Base-by-base conservation (phyloP, 495 filamentous ascomycete genomes). In the Talaromyces thailandensis region DNA sequence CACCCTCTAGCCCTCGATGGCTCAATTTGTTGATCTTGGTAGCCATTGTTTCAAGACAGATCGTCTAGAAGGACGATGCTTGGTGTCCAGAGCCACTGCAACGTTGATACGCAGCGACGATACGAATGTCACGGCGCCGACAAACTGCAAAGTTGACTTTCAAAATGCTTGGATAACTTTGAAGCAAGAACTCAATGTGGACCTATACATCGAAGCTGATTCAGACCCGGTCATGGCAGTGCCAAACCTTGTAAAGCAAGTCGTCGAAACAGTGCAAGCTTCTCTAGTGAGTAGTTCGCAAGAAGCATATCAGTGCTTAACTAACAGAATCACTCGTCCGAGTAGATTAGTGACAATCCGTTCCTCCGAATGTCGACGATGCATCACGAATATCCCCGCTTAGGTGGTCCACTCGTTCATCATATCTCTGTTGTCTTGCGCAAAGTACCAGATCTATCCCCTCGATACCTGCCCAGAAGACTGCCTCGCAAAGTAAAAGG, bases 1-100 rank as follows among this genome's bases (percentile, higher is more conserved):
- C 43, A 48, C n/a, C 18, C 43, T 48, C 21, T 21, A 21, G 43
- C 18, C 43, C 25, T 45, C 23, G 28, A 61, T 61, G 59, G 24
- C 37, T 37, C 59, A 61, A 6, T 14, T 52, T 37, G 43, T 61
- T 21, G 59, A 61, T 40, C 43, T 61, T 50, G 43, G 59, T 50
- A 51, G 16, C 16, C 16, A 31, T 29, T 31, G n/a, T 14, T 61
- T 61, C 18, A 51, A 24, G 35, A 6, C 21, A 26, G 5, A 14
- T 29, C 23, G 37, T 50, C 40, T 11, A 12, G 16, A n/a, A 26
- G 59, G 26, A 16, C 59, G 18, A 31, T 35, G 45, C 28, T 52
- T 61, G 43, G 3, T 61, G 26, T 61, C 59, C 40, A 61, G 25
- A 50, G 29, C 43, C 37, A 52, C 45, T n/a, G 59, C 43, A 28